Evolutionary conservation across 2,329 filamentous ascomycete species (phyloP).

Genomic region (Ilyonectria sp.): DNA sequence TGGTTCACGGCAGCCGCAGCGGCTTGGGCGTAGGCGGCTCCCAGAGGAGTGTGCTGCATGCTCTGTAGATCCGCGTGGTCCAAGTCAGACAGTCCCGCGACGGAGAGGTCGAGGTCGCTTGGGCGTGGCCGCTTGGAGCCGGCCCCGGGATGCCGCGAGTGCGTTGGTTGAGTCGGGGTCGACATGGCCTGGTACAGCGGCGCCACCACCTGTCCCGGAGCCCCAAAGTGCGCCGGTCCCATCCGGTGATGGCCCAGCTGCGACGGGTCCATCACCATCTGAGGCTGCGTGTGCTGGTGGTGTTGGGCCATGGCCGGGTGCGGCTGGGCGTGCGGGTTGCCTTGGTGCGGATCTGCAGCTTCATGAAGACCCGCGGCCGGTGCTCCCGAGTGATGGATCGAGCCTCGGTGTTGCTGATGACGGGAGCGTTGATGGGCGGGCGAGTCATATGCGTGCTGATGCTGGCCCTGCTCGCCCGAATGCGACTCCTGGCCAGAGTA

Average conservation of each 20-base stretch:
- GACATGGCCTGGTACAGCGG: constrained; percentile 67
- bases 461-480: constrained; percentile 75
- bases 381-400: constrained; percentile 63
- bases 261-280: constrained; percentile 69
- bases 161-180: constrained; percentile 56
- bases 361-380: constrained; percentile 63
- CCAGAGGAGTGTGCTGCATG: constrained; percentile 68
- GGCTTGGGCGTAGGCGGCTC: constrained; percentile 65
- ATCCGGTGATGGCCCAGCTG: constrained; percentile 69
- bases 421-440: constrained; percentile 55
- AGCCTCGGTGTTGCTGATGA: constrained; percentile 60
- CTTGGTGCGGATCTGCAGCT: constrained; percentile 57
- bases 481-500: constrained; percentile 79
- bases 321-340: constrained; percentile 50
- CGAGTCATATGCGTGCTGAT: constrained; percentile 74
- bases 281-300: constrained; percentile 64
- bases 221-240: constrained; percentile 68
- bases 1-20: constrained; percentile 51
- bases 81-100: constrained; percentile 65
- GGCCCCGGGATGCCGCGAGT: constrained; percentile 50
- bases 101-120: constrained; percentile 72
- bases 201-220: constrained; percentile 63
- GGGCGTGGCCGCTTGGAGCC: constrained; percentile 69
- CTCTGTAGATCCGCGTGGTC: constrained; percentile 69
- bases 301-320: constrained; percentile 59